Conservation (phyloP, 2,329 filamentous ascomycete genomes). For the Aureobasidium sp. region DNA sequence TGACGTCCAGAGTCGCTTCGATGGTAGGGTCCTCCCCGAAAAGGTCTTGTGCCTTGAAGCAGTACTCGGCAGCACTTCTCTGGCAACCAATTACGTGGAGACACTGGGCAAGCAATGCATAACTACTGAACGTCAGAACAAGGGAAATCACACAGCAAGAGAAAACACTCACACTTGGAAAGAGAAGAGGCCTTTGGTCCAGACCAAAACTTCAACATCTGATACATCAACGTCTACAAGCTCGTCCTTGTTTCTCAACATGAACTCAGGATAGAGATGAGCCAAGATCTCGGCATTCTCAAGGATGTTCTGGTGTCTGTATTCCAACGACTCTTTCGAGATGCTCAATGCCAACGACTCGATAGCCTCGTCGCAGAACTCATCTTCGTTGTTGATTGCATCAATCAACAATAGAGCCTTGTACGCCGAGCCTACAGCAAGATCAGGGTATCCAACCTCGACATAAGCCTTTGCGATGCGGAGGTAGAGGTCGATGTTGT, state of each 20-base stretch:
- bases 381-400: constrained; percentile 67
- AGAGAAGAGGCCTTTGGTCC: constrained; percentile 11
- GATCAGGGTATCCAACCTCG: constrained; percentile 75
- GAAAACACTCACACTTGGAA: constrained; percentile 11
- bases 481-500: constrained; percentile 44
- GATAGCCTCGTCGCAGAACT: constrained; percentile 67
- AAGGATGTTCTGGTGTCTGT: constrained; percentile 13
- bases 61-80: constrained; percentile 59
- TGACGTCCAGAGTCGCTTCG: constrained; percentile 45
- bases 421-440: constrained; percentile 85
- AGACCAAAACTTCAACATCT: constrained; percentile 13
- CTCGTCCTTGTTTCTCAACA: constrained; percentile 14
- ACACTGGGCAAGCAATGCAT: constrained; percentile 13
- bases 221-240: constrained; percentile 12
- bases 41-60: constrained; percentile 51
- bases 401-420: constrained; percentile 81
- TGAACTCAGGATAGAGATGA: constrained; percentile 14
- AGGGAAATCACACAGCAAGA: too few relatives aligned
- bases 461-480: constrained; percentile 66
- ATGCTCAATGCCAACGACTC: constrained; percentile 33
- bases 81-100: constrained; percentile 14
- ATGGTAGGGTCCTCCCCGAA: constrained; percentile 53
- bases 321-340: constrained; percentile 15
- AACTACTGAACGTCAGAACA: neutral
- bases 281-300: constrained; percentile 13